Percentiles rank a stretch among this genome's conserved stretches.
Evolutionary conservation across 371 early-diverging fungal genomes (phyloP).

Genomic region (Mortierella sp.): DNA sequence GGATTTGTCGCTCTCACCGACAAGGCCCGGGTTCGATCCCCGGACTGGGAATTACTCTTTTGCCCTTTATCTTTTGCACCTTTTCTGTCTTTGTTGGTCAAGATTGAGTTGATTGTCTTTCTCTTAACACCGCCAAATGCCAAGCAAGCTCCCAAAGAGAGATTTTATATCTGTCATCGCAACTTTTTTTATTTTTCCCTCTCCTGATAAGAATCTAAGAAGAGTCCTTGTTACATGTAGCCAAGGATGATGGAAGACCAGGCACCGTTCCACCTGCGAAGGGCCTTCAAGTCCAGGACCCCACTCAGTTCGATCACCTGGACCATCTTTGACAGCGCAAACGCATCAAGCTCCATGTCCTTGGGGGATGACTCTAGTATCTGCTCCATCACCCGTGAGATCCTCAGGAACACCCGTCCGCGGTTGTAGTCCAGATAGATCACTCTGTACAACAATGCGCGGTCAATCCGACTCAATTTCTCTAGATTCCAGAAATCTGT

Average conservation of each 20-base stretch:
- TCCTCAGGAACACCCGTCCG: slow-evolving; percentile 33
- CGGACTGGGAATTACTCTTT: slow-evolving; percentile 49
- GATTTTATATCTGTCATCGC: background rate
- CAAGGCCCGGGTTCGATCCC: slow-evolving; percentile 61
- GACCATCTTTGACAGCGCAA: slow-evolving; percentile 50
- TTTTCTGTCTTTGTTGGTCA: background rate
- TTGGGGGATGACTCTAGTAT: slow-evolving; percentile 36
- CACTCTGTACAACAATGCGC: slow-evolving; percentile 37
- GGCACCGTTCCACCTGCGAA: slow-evolving; percentile 44
- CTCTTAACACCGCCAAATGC: no score
- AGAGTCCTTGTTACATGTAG: no score
- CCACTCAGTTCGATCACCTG: slow-evolving; percentile 46
- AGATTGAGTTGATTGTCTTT: background rate
- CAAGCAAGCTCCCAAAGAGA: no score
- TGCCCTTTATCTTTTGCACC: no score
- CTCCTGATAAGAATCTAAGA: no score
- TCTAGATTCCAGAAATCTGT: slow-evolving; percentile 37
- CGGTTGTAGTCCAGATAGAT: slow-evolving; percentile 45
- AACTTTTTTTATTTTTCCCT: background rate
- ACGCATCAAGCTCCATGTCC: slow-evolving; percentile 47
- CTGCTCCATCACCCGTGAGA: slow-evolving; percentile 40
- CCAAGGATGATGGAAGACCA: slow-evolving; percentile 53
- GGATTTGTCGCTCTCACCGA: slow-evolving; percentile 62
- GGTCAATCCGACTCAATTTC: slow-evolving; percentile 37
- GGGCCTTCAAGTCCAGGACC: slow-evolving; percentile 33